These are phyloP conservation scores for Jasminum sambac DNA, from an alignment of 257 asterid genomes.

Conservation along the genomic window DNA sequence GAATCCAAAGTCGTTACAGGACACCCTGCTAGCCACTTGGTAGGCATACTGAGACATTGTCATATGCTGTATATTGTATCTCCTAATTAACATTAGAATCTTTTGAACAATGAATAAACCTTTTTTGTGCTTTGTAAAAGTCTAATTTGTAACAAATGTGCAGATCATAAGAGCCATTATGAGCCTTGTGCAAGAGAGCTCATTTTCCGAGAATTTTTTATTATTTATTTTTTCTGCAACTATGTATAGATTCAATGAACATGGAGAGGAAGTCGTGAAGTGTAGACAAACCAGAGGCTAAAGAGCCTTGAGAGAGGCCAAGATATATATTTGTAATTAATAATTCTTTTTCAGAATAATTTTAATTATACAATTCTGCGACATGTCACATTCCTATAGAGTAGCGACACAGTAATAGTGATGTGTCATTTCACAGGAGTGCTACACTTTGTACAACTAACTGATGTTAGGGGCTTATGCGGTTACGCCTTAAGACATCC, in stretches of 20 bases:
- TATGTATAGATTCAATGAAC: conserved; percentile 19
- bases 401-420: too few relatives aligned
- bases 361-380: too few relatives aligned
- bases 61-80: conserved; percentile 27
- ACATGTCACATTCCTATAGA: too few relatives aligned
- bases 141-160: conserved; percentile 20
- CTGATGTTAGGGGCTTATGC: too few relatives aligned
- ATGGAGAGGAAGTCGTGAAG: background rate
- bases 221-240: too few relatives aligned
- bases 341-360: too few relatives aligned
- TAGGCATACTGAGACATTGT: conserved; percentile 39
- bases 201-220: conserved; percentile 19
- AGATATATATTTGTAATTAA: too few relatives aligned
- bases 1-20: conserved; percentile 38
- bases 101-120: conserved; percentile 37
- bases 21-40: conserved; percentile 41
- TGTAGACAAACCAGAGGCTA: too few relatives aligned
- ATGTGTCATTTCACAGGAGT: too few relatives aligned
- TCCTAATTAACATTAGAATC: conserved; percentile 40
- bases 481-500: too few relatives aligned
- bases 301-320: too few relatives aligned
- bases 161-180: conserved; percentile 35
- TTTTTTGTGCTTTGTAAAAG: conserved; percentile 58
- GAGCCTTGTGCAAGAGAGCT: conserved; percentile 51
- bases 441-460: too few relatives aligned